Conservation (phyloP, 352 stramenopile species). For the Phytophthora cryptogea region DNA sequence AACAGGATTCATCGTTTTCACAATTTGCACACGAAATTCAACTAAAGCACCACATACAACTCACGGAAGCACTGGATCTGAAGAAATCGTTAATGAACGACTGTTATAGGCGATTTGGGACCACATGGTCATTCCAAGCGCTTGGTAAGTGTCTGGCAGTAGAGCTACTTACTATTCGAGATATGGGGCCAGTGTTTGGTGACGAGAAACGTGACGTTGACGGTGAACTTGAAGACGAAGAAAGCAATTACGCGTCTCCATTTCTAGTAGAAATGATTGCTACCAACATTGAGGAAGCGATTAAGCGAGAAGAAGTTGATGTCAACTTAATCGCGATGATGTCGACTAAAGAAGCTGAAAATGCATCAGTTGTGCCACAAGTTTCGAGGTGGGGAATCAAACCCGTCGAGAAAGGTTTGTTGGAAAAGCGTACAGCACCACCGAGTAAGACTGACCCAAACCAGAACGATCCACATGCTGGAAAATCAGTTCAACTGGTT, state of each 20-base stretch:
- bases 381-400: neutral
- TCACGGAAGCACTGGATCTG: slow-evolving; percentile 35
- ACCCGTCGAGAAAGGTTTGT: slow-evolving; percentile 3
- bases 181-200: slow-evolving; percentile 20
- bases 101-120: slow-evolving; percentile 33
- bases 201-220: slow-evolving; percentile 2
- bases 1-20: slow-evolving; percentile 33
- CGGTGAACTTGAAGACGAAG: slow-evolving; percentile 16
- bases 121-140: slow-evolving; percentile 15
- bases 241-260: slow-evolving; percentile 15
- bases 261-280: slow-evolving; percentile 31
- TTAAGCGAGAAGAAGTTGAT: slow-evolving; percentile 14
- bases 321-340: neutral
- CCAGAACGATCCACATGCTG: neutral
- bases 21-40: slow-evolving; percentile 48
- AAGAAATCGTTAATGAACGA: slow-evolving; percentile 38
- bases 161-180: slow-evolving; percentile 22
- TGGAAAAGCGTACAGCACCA: slow-evolving; percentile 1
- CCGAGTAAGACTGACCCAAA: neutral
- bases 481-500: neutral
- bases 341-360: neutral
- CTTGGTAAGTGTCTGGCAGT: slow-evolving; percentile 15
- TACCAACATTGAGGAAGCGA: slow-evolving; percentile 24
- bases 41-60: slow-evolving; percentile 38
- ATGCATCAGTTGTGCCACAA: neutral